Conservation (phyloP, 495 filamentous ascomycete species). For the Collariella sp. region DNA sequence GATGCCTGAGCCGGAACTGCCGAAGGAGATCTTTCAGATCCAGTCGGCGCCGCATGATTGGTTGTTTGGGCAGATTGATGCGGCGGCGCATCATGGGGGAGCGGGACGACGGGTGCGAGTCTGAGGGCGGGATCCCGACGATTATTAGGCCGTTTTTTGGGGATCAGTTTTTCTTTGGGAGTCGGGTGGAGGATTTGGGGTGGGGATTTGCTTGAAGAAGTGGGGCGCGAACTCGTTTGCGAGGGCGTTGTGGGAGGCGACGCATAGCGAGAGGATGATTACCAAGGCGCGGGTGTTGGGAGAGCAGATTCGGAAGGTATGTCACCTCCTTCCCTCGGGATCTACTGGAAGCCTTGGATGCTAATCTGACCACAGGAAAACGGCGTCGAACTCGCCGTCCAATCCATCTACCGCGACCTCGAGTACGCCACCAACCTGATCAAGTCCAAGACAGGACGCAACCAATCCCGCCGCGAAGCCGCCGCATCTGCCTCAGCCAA, state of each 20-base stretch:
- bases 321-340: conserved; percentile 16
- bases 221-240: conserved; percentile 76
- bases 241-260: conserved; percentile 84
- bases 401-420: conserved; percentile 88
- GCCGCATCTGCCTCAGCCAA: background rate
- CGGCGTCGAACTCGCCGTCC: conserved; percentile 80
- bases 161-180: conserved; percentile 94
- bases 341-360: background rate
- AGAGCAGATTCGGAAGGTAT: conserved; percentile 76
- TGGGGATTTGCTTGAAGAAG: conserved; percentile 83
- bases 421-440: conserved; percentile 91
- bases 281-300: conserved; percentile 72
- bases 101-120: conserved; percentile 92
- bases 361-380: conserved; percentile 55
- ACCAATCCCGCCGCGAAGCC: conserved; percentile 39
- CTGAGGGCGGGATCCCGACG: conserved; percentile 87
- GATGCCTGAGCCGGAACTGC: conserved; percentile 62
- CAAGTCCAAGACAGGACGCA: conserved; percentile 47
- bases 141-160: conserved; percentile 97
- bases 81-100: conserved; percentile 92
- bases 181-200: conserved; percentile 79
- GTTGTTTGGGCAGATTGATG: conserved; percentile 91
- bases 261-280: conserved; percentile 82
- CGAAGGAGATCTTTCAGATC: conserved; percentile 76
- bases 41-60: conserved; percentile 92